Evolutionary conservation across 2,329 filamentous ascomycete species (phyloP).

Genomic region (Aschersonia sp.): DNA sequence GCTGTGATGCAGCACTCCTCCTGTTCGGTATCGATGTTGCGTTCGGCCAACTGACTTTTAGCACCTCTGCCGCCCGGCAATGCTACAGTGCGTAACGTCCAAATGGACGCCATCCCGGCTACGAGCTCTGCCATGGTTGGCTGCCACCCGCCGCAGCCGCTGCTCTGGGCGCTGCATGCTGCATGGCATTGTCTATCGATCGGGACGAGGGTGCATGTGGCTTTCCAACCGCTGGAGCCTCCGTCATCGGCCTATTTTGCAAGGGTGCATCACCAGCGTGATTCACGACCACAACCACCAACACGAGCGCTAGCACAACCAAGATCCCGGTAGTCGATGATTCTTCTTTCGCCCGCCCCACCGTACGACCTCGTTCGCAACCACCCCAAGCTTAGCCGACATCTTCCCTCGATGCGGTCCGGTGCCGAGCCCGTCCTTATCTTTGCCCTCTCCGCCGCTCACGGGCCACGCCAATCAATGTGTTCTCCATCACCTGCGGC

Average conservation of each 20-base stretch:
- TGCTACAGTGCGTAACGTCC: too few relatives aligned
- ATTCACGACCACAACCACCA: background rate
- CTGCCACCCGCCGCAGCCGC: too few relatives aligned
- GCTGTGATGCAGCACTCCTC: too few relatives aligned
- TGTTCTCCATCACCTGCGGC: background rate
- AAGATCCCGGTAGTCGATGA: background rate
- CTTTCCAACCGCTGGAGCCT: background rate
- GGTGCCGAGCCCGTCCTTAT: background rate
- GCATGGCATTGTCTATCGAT: too few relatives aligned
- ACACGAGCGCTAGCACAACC: background rate
- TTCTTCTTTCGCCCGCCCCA: background rate
- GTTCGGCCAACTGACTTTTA: too few relatives aligned
- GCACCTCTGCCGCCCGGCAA: too few relatives aligned
- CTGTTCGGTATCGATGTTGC: too few relatives aligned
- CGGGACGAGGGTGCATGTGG: too few relatives aligned
- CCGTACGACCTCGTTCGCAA: background rate
- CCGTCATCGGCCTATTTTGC: background rate
- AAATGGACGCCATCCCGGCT: too few relatives aligned
- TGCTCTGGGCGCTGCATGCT: too few relatives aligned
- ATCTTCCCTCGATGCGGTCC: background rate
- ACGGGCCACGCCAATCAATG: background rate
- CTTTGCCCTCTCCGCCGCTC: background rate
- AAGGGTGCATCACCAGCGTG: background rate
- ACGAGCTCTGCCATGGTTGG: too few relatives aligned
- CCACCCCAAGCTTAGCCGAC: background rate